Percentiles rank a stretch among this genome's conserved stretches.
Conservation (phyloP, 192 early-diverging fungal genomes). For the Linnemannia elongata region DNA sequence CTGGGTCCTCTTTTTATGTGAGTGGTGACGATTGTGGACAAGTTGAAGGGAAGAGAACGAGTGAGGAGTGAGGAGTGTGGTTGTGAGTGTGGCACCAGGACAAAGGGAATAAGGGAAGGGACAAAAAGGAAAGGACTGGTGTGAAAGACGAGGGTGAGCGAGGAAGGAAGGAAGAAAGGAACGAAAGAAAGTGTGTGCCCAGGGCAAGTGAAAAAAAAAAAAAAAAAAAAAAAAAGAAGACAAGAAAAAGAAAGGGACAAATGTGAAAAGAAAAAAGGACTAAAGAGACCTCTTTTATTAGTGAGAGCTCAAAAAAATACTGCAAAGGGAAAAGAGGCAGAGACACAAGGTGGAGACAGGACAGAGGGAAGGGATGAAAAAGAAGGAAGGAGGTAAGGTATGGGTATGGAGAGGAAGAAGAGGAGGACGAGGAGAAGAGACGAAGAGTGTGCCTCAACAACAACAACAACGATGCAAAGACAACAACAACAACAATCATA, state of each 20-base stretch:
- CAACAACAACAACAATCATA: neutral
- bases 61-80: neutral
- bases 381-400: too few species aligned
- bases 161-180: neutral
- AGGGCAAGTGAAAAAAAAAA: neutral
- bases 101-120: neutral
- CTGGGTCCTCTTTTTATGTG: neutral
- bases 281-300: too few species aligned
- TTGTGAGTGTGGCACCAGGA: neutral
- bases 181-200: neutral
- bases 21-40: neutral
- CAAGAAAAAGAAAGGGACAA: neutral
- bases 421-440: neutral
- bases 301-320: neutral
- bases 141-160: neutral
- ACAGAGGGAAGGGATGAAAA: too few species aligned
- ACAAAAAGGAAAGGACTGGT: neutral
- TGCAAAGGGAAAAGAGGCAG: neutral
- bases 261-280: slow-evolving; percentile 3
- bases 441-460: neutral
- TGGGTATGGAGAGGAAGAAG: too few species aligned
- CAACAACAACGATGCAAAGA: neutral
- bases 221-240: neutral
- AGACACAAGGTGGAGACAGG: neutral
- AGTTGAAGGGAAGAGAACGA: neutral